Evolutionary conservation across 2,329 filamentous ascomycete genomes (phyloP), one percentile per base, ranked within the genome.

Genomic region (Scedosporium boydii): DNA sequence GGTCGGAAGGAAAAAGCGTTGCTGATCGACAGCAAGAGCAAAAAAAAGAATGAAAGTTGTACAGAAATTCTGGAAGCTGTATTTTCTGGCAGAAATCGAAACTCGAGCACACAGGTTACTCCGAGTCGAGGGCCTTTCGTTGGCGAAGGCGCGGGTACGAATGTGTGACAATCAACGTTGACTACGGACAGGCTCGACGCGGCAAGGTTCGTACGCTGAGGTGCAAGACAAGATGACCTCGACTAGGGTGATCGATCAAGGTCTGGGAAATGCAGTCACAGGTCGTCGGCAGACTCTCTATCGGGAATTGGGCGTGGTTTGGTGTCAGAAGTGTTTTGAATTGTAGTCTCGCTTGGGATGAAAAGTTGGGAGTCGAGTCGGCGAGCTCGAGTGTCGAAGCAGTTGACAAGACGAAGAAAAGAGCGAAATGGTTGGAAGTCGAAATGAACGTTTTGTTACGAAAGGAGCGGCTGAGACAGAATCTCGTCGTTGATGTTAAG

Each of bases 261-360:
- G 18, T 55, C 34, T 14, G 18, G 10, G 51, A 55, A 55, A 14
- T 12, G 18, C 23, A 23, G 23, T 18, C 51, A 55, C 51, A 55
- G 51, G 12, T 21, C n/a, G n/a, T 48, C 44, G n/a, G 21, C 6
- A 9, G 51, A 12, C 23, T 55, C 51, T 55, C 51, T 23, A 55
- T 27, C 23, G 51, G 51, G 21, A 14, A 27, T 48, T 14, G n/a
- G 3, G 7, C 6, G 51, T 55, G 51, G 1, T 27, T 55, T 23
- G 51, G 44, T 55, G 12, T 55, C 51, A 55, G 51, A 55, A 55
- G 51, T 55, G 51, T 55, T 55, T 55, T 55, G 51, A 55, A 48
- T 18, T 55, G 18, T 23, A 26, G 51, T 26, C 51, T 55, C 12
- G 51, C 18, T 23, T 23, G 23, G 51, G 51, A 26, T 55, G 51